Evolutionary conservation across 73 alveolate genomes (phyloP).

Genomic region (Chromera velia): DNA sequence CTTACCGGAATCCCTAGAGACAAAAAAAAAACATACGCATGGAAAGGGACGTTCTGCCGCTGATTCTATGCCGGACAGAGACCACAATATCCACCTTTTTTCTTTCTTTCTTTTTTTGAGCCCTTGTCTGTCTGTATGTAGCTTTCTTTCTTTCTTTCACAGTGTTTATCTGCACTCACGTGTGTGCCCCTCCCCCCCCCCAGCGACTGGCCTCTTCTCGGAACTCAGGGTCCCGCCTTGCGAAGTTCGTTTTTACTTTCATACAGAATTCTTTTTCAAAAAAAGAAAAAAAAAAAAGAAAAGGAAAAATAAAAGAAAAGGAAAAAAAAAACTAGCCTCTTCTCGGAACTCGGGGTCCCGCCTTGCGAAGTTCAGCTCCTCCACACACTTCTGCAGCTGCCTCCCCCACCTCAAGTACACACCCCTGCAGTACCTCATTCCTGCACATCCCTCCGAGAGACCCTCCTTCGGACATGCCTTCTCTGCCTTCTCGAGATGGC

Average conservation of each 20-base stretch:
- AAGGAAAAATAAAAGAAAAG: neutral
- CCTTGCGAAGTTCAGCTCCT: slow-evolving; percentile 76
- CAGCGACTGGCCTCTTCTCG: slow-evolving; percentile 27
- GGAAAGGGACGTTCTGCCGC: too few relatives aligned
- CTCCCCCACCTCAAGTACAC: slow-evolving; percentile 70
- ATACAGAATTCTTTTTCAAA: neutral
- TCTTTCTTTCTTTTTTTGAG: too few relatives aligned
- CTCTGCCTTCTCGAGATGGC: slow-evolving; percentile 52
- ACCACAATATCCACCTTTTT: too few relatives aligned
- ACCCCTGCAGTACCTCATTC: slow-evolving; percentile 79
- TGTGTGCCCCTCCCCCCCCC: too few relatives aligned
- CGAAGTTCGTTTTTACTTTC: too few relatives aligned
- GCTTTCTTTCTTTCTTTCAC: too few relatives aligned
- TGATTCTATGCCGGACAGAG: too few relatives aligned
- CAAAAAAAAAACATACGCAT: too few relatives aligned
- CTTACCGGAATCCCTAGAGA: too few relatives aligned
- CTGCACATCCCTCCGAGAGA: slow-evolving; percentile 48
- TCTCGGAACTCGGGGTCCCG: slow-evolving; percentile 58
- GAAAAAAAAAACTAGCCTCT: neutral
- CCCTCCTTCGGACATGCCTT: slow-evolving; percentile 33
- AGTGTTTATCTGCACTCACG: too few relatives aligned
- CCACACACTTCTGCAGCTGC: slow-evolving; percentile 73
- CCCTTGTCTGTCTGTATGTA: too few relatives aligned
- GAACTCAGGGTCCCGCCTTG: slow-evolving; percentile 67
- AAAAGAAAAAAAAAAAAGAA: too few relatives aligned